A percentile compares a stretch with the other conserved stretches of the same genome.
Conservation (phyloP, 2,329 filamentous ascomycete species). For the Fusarium sublunatum region DNA sequence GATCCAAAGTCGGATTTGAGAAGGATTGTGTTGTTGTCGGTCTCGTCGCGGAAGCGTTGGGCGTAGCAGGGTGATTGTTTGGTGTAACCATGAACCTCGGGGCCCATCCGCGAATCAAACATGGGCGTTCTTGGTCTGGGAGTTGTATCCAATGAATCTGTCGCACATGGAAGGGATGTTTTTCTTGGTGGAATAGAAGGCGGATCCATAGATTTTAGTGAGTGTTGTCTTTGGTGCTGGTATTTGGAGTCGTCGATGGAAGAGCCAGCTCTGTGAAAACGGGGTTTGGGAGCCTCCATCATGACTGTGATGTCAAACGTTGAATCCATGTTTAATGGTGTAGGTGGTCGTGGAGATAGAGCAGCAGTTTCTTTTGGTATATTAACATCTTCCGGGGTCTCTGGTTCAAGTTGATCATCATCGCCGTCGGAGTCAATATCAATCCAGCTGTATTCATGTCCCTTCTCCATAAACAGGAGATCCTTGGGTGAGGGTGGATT, state of each 20-base stretch:
- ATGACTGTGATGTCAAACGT: constrained; percentile 34
- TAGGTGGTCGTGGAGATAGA: constrained; percentile 49
- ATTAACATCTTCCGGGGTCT: constrained; percentile 19
- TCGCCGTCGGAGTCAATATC: constrained; percentile 52
- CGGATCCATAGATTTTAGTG: constrained; percentile 33
- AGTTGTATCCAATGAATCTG: constrained; percentile 14
- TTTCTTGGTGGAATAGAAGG: constrained; percentile 40
- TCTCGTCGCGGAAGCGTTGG: constrained; percentile 32
- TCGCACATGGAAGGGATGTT: constrained; percentile 34
- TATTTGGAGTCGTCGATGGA: constrained; percentile 9
- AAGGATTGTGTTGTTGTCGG: constrained; percentile 36
- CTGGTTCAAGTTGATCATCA: constrained; percentile 33
- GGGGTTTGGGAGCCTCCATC: constrained; percentile 22
- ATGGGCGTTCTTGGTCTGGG: constrained; percentile 24
- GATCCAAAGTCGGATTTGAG: constrained; percentile 38
- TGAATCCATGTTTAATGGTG: constrained; percentile 40
- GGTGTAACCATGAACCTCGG: constrained; percentile 19
- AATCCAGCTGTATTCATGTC: constrained; percentile 52
- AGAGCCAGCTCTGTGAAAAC: constrained; percentile 12
- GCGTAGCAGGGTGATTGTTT: constrained; percentile 18
- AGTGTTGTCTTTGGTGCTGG: constrained; percentile 23
- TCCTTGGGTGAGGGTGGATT: constrained; percentile 45
- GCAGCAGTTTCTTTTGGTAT: constrained; percentile 25
- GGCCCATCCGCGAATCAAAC: constrained; percentile 16
- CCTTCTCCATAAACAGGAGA: constrained; percentile 31